Evolutionary conservation across 2,329 filamentous ascomycete species (phyloP).

Genomic region (Aphanocladium album): DNA sequence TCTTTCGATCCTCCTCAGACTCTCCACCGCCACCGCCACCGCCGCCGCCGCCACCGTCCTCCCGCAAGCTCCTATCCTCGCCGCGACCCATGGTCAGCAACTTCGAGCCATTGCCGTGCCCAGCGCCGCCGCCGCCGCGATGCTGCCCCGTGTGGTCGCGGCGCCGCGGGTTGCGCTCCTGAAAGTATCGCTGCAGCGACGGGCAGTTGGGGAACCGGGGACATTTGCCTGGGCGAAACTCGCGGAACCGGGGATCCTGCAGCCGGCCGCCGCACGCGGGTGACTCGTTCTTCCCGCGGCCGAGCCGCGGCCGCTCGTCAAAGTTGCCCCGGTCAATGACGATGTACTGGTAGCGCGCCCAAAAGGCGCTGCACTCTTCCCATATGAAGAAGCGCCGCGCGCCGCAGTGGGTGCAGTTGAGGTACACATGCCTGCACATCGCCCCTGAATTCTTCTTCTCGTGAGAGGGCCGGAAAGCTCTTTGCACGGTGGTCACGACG

Average conservation of each 20-base stretch:
- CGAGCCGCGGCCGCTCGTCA: neutral
- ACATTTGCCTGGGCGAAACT: neutral
- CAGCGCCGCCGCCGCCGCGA: neutral
- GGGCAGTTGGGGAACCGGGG: neutral
- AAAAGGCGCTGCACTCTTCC: constrained; percentile 4
- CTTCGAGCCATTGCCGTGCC: too few species aligned
- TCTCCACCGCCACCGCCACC: neutral
- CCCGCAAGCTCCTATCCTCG: neutral
- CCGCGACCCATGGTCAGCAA: neutral
- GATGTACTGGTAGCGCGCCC: constrained; percentile 7
- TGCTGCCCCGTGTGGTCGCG: neutral
- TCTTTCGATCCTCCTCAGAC: neutral
- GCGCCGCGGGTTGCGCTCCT: too few species aligned
- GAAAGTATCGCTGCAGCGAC: neutral
- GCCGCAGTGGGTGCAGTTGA: neutral
- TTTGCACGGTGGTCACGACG: too few species aligned
- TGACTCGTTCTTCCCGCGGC: neutral
- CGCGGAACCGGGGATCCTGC: neutral
- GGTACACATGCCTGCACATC: constrained; percentile 2
- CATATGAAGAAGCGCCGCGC: constrained; percentile 6
- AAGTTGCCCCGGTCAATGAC: constrained; percentile 8
- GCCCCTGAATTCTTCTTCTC: too few species aligned
- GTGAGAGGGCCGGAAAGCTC: too few species aligned
- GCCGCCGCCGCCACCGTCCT: neutral
- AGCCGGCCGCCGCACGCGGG: neutral